These are phyloP conservation scores for Chimonanthus praecox DNA, from an alignment of 164 flowering plant genomes.

Conservation along the genomic window DNA sequence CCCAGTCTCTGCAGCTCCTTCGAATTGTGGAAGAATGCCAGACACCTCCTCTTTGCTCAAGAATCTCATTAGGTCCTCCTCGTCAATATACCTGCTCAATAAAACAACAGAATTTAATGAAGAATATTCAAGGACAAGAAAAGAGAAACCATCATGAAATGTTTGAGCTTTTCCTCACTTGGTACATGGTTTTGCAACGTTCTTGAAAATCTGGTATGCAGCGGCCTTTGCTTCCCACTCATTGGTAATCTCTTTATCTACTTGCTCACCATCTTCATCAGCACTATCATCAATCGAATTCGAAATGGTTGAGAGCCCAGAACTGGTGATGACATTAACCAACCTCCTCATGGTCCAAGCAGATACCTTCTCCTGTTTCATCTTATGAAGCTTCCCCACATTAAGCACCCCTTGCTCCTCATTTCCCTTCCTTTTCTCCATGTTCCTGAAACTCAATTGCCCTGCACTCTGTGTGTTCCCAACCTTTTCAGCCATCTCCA, in stretches of 20 bases:
- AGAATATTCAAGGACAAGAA: neutral
- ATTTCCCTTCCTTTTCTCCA: slow-evolving; percentile 27
- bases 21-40: slow-evolving; percentile 52
- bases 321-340: slow-evolving; percentile 36
- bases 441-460: slow-evolving; percentile 42
- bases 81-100: slow-evolving; percentile 55
- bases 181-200: slow-evolving; percentile 65
- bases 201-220: slow-evolving; percentile 57
- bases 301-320: slow-evolving; percentile 56
- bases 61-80: slow-evolving; percentile 71
- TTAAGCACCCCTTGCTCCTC: slow-evolving; percentile 52
- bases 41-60: slow-evolving; percentile 62
- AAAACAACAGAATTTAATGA: slow-evolving; percentile 1
- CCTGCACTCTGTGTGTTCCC: slow-evolving; percentile 25
- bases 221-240: slow-evolving; percentile 79
- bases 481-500: slow-evolving; percentile 38
- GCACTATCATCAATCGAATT: slow-evolving; percentile 31
- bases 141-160: neutral
- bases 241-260: slow-evolving; percentile 48
- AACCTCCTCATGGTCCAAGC: slow-evolving; percentile 81
- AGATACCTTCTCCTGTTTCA: slow-evolving; percentile 64
- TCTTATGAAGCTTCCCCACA: slow-evolving; percentile 56
- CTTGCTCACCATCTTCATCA: slow-evolving; percentile 43
- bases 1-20: slow-evolving; percentile 62
- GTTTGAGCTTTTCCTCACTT: slow-evolving; percentile 41